Evolutionary conservation across 345 rosid genomes (phyloP).

Genomic region (Hibiscus trionum): DNA sequence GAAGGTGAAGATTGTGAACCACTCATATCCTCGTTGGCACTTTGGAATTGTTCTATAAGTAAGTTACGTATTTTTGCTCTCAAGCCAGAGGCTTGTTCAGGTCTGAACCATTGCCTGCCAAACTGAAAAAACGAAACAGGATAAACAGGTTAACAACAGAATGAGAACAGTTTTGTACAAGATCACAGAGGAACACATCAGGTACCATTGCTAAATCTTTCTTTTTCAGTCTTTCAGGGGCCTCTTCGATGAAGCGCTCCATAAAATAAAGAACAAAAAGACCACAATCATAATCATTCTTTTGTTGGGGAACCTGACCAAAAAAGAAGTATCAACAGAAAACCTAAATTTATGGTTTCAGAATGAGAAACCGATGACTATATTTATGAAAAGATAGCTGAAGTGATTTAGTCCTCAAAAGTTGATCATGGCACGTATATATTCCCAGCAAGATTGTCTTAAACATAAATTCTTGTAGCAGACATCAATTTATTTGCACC

Average conservation of each 20-base stretch:
- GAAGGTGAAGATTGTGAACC: constrained; percentile 8
- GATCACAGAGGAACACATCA: background rate
- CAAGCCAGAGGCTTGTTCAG: constrained; percentile 77
- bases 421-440: background rate
- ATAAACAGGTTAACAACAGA: background rate
- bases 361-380: background rate
- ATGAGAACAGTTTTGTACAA: background rate
- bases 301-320: constrained; percentile 91
- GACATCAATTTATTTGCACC: background rate
- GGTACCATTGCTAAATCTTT: constrained; percentile 67
- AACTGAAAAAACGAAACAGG: constrained; percentile 39
- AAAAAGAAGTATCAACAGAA: background rate
- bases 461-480: background rate
- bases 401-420: background rate
- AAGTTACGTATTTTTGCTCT: constrained; percentile 51
- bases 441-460: background rate
- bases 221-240: constrained; percentile 75
- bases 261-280: constrained; percentile 83
- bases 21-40: background rate
- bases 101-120: constrained; percentile 79
- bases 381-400: background rate
- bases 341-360: background rate
- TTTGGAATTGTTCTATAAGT: constrained; percentile 44
- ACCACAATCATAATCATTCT: constrained; percentile 90
- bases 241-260: constrained; percentile 73